phyloP scores from a whole-genome alignment of 176 grass and related monocot species.

The Tillandsia leiboldiana region DNA sequence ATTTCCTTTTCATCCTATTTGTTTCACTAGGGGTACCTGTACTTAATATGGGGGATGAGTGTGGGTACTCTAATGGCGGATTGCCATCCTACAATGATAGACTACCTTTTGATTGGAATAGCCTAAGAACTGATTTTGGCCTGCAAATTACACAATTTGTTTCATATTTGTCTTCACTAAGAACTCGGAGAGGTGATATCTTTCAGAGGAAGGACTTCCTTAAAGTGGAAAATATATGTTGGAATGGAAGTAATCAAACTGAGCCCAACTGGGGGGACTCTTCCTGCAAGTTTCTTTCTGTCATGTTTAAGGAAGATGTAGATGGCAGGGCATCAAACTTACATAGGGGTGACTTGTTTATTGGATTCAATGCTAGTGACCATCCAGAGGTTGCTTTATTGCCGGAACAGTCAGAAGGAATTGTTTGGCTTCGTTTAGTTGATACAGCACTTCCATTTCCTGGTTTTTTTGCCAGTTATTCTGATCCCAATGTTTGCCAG shows the following conservation, averaged over 20 bases:
- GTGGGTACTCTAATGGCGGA: constrained; percentile 57
- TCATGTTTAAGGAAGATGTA: constrained; percentile 48
- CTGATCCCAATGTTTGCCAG: constrained; percentile 31
- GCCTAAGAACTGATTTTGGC: constrained; percentile 43
- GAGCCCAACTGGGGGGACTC: constrained; percentile 55
- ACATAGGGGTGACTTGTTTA: constrained; percentile 45
- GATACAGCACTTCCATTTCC: constrained; percentile 89
- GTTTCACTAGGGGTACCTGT: constrained; percentile 75
- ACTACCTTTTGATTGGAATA: constrained; percentile 56
- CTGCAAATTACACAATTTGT: constrained; percentile 70
- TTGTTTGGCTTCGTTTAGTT: constrained; percentile 66
- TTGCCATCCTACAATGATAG: constrained; percentile 52
- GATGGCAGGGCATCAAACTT: constrained; percentile 16
- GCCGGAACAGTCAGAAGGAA: constrained; percentile 49
- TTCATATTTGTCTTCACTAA: constrained; percentile 62
- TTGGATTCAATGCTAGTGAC: constrained; percentile 66
- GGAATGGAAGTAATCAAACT: constrained; percentile 60
- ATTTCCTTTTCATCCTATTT: constrained; percentile 74
- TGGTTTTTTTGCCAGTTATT: constrained; percentile 53
- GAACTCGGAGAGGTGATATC: constrained; percentile 44
- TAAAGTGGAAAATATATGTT: constrained; percentile 77
- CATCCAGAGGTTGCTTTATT: constrained; percentile 33
- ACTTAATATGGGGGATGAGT: constrained; percentile 92
- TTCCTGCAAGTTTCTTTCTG: constrained; percentile 54
- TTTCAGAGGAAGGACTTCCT: constrained; percentile 76